phyloP scores from a whole-genome alignment of 1,139 yeast species.

The Meyerozyma athensensis region DNA sequence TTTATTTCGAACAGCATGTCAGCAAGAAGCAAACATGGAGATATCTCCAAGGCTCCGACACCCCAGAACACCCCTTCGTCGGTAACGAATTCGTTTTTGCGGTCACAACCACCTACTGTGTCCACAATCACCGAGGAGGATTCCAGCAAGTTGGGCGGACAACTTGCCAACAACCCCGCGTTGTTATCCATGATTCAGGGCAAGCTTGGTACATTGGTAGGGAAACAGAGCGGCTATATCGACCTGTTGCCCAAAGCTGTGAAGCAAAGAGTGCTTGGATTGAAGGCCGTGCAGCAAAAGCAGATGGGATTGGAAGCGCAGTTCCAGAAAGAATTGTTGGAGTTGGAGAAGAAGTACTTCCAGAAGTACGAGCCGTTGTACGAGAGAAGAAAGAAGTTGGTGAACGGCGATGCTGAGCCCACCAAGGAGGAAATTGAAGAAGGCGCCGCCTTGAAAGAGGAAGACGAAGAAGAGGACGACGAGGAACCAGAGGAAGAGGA shows the following conservation, averaged over 20 bases:
- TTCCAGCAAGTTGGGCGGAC: conserved; percentile 29
- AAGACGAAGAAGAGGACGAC: conserved; percentile 34
- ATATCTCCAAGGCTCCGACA: conserved; percentile 92
- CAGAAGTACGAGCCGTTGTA: conserved; percentile 74
- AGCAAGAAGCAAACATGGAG: conserved; percentile 55
- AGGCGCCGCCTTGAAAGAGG: conserved; percentile 13
- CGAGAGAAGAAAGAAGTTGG: conserved; percentile 65
- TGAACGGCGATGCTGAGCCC: conserved; percentile 74
- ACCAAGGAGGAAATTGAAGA: conserved; percentile 31
- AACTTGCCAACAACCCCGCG: conserved; percentile 68
- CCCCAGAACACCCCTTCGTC: conserved; percentile 99
- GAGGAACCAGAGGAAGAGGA: conserved; percentile 44
- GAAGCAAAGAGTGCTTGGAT: conserved; percentile 72
- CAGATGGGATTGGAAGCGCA: conserved; percentile 84
- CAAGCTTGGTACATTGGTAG: conserved; percentile 77
- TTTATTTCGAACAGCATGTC: conserved; percentile 1
- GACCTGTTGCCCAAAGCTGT: conserved; percentile 71
- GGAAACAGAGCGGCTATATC: conserved; percentile 83
- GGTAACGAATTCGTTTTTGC: conserved; percentile 70
- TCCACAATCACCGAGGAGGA: conserved; percentile 75
- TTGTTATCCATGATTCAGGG: conserved; percentile 86
- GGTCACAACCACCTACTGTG: conserved; percentile 65
- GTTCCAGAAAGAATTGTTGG: conserved; percentile 84
- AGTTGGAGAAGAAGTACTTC: conserved; percentile 77
- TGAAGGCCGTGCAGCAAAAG: conserved; percentile 78